Base-by-base conservation (phyloP, 1,284 basidiomycete genomes). In the Psilocybe mexicana region DNA sequence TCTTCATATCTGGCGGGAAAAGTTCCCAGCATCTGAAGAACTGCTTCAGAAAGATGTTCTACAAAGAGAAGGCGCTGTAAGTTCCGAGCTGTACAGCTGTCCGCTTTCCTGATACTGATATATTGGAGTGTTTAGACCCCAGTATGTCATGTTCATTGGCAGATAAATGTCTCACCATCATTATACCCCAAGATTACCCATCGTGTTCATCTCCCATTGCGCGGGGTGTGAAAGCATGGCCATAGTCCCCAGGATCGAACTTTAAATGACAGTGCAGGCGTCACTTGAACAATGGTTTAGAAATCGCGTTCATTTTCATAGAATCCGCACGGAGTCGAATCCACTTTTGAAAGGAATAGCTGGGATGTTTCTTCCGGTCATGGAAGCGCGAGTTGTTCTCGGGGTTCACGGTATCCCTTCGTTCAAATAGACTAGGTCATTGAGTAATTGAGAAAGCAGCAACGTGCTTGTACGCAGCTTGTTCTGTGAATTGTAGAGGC, bases 11-110 rank as follows among this genome's bases (percentile, higher is more conserved):
- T 12, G 5, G 62, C 70, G 43, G 52, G 81, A 80, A 62, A 77
- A 0, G 76, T 72, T 30, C 81, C 82, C 2, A 83, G 62, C 75
- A 82, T 82, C 61, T 80, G 74, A n/a, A 82, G 58, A 14, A 79
- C 76, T 3, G 75, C 67, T 2, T 75, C 74, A 4, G 75, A 74
- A 55, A 81, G 65, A 52, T 75, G 73, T 42, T 81, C 72, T 0
- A 82, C 69, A 53, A 83, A 83, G 33, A 81, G 25, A 0, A 73
- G 71, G n/a, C 77, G 71, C 10, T 78, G 63, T 26, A 76, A 73
- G n/a, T 72, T 55, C 18, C 65, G 57, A 1, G 60, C 26, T 0
- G 63, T 18, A 18, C 18, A 18, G 18, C 18, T 18, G 60, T 47
- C 70, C 52, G 46, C 66, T 51, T 54, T 50, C 47, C 63, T 62